A percentile compares a stretch with the other conserved stretches of the same genome.
Conservation (phyloP, 2,329 filamentous ascomycete species). For the Exophiala alcalophila region DNA sequence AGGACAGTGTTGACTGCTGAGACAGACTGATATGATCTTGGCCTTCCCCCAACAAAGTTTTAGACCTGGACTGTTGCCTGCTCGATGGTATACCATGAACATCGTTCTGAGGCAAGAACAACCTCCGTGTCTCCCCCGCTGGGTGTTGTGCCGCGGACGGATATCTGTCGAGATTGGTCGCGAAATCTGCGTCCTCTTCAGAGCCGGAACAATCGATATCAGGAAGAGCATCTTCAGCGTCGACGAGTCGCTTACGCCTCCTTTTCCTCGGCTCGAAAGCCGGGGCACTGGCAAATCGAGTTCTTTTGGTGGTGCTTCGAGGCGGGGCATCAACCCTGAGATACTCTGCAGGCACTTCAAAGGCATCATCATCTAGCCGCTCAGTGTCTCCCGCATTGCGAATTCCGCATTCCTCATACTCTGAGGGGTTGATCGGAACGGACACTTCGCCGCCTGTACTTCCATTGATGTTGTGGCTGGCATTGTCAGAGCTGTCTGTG, state of each 20-base stretch:
- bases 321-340: conserved; percentile 31
- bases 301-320: conserved; percentile 28
- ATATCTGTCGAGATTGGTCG: conserved; percentile 1
- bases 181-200: conserved; percentile 20
- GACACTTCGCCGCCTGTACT: conserved; percentile 3
- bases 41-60: conserved; percentile 2
- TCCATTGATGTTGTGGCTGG: too few relatives aligned
- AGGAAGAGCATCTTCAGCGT: conserved; percentile 24
- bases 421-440: conserved; percentile 28
- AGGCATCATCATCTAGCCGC: conserved; percentile 34
- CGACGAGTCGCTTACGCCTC: conserved; percentile 23
- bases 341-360: conserved; percentile 36
- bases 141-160: conserved; percentile 2
- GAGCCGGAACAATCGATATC: conserved; percentile 21
- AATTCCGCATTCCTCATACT: conserved; percentile 34
- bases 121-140: conserved; percentile 2
- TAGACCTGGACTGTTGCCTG: background rate
- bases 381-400: conserved; percentile 28
- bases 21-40: conserved; percentile 10
- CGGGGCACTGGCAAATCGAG: conserved; percentile 12
- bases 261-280: conserved; percentile 21
- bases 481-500: background rate
- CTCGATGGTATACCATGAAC: background rate
- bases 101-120: background rate
- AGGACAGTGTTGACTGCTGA: conserved; percentile 54